Evolutionary conservation across 2,329 filamentous ascomycete species (phyloP).

Genomic region (Chrysoporthe puriensis): DNA sequence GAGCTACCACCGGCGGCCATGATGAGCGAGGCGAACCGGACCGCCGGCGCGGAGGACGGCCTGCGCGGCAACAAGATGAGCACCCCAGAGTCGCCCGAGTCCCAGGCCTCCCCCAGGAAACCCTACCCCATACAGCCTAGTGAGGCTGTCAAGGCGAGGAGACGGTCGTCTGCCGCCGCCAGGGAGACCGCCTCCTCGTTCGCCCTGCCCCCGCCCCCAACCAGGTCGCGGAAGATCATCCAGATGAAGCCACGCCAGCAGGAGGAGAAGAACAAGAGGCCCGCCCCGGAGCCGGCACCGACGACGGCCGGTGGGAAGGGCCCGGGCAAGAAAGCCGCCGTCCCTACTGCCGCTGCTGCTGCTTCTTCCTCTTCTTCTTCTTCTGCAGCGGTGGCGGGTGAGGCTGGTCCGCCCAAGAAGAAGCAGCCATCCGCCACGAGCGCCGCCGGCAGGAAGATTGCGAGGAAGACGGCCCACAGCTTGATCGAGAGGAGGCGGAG

Average conservation of each 20-base stretch:
- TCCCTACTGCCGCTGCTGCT: not conserved
- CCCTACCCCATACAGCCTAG: conserved; percentile 53
- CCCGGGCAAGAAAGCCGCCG: conserved; percentile 28
- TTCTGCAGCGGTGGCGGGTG: conserved; percentile 42
- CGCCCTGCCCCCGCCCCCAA: conserved; percentile 87
- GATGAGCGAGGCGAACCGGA: conserved; percentile 44
- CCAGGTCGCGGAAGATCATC: conserved; percentile 91
- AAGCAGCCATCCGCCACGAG: conserved; percentile 78
- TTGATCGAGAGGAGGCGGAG: conserved; percentile 87
- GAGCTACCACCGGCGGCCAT: conserved; percentile 78
- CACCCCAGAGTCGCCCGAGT: conserved; percentile 23
- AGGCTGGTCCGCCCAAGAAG: conserved; percentile 56
- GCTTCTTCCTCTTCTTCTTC: conserved; percentile 10
- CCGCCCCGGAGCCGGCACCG: conserved; percentile 30
- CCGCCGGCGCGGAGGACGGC: conserved; percentile 31
- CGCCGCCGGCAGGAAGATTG: conserved; percentile 90
- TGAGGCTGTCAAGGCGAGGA: conserved; percentile 57
- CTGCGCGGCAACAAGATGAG: conserved; percentile 19
- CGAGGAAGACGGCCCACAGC: conserved; percentile 94
- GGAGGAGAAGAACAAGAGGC: conserved; percentile 38
- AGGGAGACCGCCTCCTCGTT: conserved; percentile 64
- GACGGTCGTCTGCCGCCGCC: conserved; percentile 51
- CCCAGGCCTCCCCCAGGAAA: conserved; percentile 34
- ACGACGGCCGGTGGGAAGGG: conserved; percentile 32
- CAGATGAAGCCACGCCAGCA: conserved; percentile 82